phyloP scores from a whole-genome alignment of 495 filamentous ascomycete genomes.

The Penicillium parvum region DNA sequence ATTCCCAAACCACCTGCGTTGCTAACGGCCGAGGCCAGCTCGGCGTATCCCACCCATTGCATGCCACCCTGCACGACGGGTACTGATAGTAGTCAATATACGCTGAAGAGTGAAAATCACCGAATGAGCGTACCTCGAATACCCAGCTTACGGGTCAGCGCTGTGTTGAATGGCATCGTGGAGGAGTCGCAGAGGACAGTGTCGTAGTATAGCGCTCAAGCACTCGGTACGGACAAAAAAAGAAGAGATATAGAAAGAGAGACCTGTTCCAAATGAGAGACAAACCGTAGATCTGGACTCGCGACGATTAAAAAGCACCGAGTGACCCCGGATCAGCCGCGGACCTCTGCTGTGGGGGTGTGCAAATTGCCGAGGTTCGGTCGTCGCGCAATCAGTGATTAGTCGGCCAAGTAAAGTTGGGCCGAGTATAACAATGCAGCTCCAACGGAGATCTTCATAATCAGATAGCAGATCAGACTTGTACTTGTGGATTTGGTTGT shows the following conservation, averaged over 20 bases:
- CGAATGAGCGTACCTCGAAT: slow-evolving; percentile 64
- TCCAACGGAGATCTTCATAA: too few relatives aligned
- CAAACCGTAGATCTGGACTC: not conserved
- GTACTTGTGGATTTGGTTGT: too few relatives aligned
- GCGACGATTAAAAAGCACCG: slow-evolving; percentile 10
- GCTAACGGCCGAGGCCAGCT: slow-evolving; percentile 87
- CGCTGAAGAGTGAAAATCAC: not conserved
- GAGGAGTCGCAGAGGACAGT: slow-evolving; percentile 2
- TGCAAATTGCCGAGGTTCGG: slow-evolving; percentile 36
- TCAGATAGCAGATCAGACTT: too few relatives aligned
- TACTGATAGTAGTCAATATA: slow-evolving; percentile 50
- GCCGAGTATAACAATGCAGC: not conserved
- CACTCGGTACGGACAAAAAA: not conserved
- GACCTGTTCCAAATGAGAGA: not conserved
- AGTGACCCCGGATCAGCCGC: slow-evolving; percentile 18
- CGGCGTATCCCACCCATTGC: slow-evolving; percentile 88
- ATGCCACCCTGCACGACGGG: slow-evolving; percentile 98
- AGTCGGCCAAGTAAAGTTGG: not conserved
- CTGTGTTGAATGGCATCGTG: slow-evolving; percentile 88
- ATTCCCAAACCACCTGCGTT: slow-evolving; percentile 95
- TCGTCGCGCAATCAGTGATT: slow-evolving; percentile 8
- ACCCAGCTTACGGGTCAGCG: slow-evolving; percentile 81
- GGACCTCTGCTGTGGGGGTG: slow-evolving; percentile 30
- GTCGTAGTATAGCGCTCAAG: not conserved
- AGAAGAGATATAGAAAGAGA: not conserved